Percentiles rank a stretch among this genome's conserved stretches.
Evolutionary conservation across 73 alveolate genomes (phyloP).

Genomic region (Breviolum minutum): DNA sequence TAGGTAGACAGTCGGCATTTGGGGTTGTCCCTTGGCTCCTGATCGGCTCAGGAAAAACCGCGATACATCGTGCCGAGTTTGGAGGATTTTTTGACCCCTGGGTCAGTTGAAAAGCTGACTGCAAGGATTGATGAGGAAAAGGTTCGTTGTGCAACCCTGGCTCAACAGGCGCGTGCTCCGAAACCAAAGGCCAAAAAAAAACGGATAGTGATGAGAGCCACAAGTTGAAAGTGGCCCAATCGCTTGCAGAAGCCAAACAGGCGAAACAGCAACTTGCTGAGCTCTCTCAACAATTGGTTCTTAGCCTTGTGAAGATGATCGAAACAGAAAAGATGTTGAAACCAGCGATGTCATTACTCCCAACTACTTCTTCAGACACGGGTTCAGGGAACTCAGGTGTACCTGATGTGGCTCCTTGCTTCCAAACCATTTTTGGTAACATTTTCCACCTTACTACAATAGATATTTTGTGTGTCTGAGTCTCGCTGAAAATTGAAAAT

Average conservation of each 20-base stretch:
- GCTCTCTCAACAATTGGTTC: not conserved
- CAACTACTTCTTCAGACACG: not conserved
- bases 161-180: not conserved
- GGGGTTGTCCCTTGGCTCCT: too few species aligned
- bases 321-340: not conserved
- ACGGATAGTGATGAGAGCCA: not conserved
- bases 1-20: too few species aligned
- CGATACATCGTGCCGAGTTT: not conserved
- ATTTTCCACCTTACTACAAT: too few species aligned
- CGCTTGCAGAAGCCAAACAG: not conserved
- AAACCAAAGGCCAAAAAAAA: not conserved
- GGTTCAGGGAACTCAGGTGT: not conserved
- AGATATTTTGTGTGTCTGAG: too few species aligned
- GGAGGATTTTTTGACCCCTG: constrained; percentile 8
- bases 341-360: not conserved
- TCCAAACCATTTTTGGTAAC: too few species aligned
- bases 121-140: not conserved
- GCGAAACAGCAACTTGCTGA: not conserved
- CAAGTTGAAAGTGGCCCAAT: not conserved
- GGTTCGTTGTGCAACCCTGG: not conserved
- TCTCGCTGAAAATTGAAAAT: too few species aligned
- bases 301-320: not conserved
- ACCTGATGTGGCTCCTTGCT: not conserved
- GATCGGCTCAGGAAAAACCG: not conserved
- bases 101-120: not conserved